Evolutionary conservation across 148 eudicot species (phyloP), one percentile per base, ranked within the genome.

Genomic region (Amaranthus hypochondriacus): DNA sequence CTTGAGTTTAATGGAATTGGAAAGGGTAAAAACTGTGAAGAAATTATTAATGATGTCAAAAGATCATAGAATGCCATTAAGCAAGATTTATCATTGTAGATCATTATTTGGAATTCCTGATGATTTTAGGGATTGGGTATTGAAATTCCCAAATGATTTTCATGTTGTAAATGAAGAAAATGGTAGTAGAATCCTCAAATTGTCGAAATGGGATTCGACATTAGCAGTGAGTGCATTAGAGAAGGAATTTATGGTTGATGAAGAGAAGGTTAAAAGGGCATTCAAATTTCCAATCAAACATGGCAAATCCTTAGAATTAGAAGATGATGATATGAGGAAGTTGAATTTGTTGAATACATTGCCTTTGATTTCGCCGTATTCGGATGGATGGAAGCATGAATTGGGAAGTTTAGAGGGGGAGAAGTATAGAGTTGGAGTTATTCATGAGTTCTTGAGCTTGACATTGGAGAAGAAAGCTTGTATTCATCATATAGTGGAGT

Each of bases 381-480:
- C 97, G 3, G 94, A 92, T 67, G 99, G 99, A 54, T 85, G 86
- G 62, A 87, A 84, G 83, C 70, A 83, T 71, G 97, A 92, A 73
- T 79, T 86, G 47, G 87, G 91, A 92, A 90, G 87, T 3, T 72
- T 92, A 84, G 94, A 95, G 71, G 97, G 94, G 0, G 99, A 95
- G 86, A 95, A 95, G 82, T 95, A 90, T 53, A 83, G 96, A 76
- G 89, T 92, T 43, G 99, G 99, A 62, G 66, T 95, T 50, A 70
- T 92, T 66, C 99, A 95, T 46, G 99, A 95, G 89, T 90, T 95
- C 71, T 85, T 95, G 89, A 89, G 86, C 86, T 87, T 95, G 84
- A 95, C 99, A 44, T 81, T 95, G 86, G 99, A 92, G 89, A 95
- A 92, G 80, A 90, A 90, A 81, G 99, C 99, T 54, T 87, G 89